Evolutionary conservation across 179 eudicot genomes (phyloP).

Genomic region (Heliamphora ciliata): DNA sequence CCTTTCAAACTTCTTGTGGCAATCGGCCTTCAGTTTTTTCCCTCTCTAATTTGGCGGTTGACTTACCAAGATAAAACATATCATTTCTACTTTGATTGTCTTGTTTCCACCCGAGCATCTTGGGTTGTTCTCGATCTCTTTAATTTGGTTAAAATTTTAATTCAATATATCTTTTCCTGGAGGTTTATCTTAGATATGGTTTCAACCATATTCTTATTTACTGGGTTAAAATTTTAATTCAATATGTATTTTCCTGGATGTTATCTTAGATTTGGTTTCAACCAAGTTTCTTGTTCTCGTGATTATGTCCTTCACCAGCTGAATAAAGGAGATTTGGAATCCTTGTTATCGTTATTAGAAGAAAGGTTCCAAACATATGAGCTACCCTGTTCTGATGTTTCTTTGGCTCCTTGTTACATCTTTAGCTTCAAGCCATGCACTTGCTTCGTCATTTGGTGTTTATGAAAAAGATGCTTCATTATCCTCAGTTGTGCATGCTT

Average conservation of each 20-base stretch:
- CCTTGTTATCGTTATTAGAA: background rate
- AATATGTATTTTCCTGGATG: too few relatives aligned
- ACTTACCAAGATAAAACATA: too few relatives aligned
- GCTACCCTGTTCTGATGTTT: background rate
- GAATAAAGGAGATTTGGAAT: background rate
- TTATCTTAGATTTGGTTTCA: too few relatives aligned
- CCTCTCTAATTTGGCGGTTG: too few relatives aligned
- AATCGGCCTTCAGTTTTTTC: too few relatives aligned
- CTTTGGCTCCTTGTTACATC: background rate
- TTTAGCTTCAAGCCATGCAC: background rate
- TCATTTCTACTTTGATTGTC: background rate
- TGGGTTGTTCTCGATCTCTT: background rate
- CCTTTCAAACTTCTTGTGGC: too few relatives aligned
- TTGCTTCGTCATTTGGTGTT: background rate
- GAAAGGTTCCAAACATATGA: background rate
- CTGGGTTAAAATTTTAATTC: too few relatives aligned
- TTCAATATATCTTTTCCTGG: background rate
- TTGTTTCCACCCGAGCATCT: background rate
- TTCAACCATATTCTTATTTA: background rate
- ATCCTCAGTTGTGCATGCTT: background rate
- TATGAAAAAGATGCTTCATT: background rate
- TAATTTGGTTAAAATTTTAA: background rate
- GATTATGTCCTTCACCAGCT: background rate
- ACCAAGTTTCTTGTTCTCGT: too few relatives aligned
- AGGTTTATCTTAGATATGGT: background rate